Evolutionary conservation across 768 basidiomycete genomes (phyloP), one percentile per base, ranked within the genome.

Genomic region (Trichaptum fuscoviolaceum): DNA sequence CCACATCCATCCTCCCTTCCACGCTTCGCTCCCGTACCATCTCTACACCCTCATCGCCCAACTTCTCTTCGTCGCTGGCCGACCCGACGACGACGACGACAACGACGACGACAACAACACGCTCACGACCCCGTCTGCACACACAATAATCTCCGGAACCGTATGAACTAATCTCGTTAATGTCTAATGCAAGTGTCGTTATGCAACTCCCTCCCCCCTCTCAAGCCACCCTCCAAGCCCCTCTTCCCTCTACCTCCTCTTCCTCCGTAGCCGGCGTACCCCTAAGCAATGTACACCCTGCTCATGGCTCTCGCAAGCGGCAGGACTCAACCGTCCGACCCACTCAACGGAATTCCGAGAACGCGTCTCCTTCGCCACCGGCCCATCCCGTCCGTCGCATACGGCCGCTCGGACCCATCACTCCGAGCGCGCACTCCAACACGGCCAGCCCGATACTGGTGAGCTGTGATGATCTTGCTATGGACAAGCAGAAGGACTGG

Each of bases 231-330:
- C 42, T 52, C 42, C 42, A 15, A 2, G 15, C 12, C 42, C 15
- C 42, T 20, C 42, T 52, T 20, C 42, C 42, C 20, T 20, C 42
- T 20, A 12, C 6, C 42, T 20, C 6, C 42, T 20, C 42, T 20
- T 52, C 42, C 42, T 52, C 42, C 15, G 2, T 52, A 52, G 10
- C 42, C 42, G 10, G 10, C 42, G 15, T 20, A 52, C 42, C 42
- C 42, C 42, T 12, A 12, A 52, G 10, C 10, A 12, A 52, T 15
- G 10, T 12, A 20, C 42, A 52, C 36, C 81, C 81, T 75, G 74
- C 76, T 68, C 85, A 88, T 79, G 82, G 81, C 68, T 87, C 85
- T 20, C 78, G 85, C 63, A 85, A 82, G 36, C 82, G 84, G 67
- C 82, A 83, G 59, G 84, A 84, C 67, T 78, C 84, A 63, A 27